Conservation (phyloP, 2,329 filamentous ascomycete genomes). For the Beauveria asiatica region DNA sequence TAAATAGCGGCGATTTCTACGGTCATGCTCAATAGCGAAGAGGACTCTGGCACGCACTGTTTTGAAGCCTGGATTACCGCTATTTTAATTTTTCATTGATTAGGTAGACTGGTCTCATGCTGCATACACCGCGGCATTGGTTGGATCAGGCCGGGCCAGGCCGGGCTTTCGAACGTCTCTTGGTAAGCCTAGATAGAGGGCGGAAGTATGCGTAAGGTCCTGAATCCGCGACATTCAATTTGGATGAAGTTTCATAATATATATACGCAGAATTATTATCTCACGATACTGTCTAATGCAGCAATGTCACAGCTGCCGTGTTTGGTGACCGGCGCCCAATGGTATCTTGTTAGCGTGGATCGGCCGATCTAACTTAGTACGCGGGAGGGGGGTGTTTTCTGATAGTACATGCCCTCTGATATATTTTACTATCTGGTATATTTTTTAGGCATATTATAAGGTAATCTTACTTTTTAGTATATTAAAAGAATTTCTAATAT, state of each 20-base stretch:
- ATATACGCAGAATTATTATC: too few relatives aligned
- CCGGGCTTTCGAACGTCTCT: not conserved
- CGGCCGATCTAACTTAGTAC: too few relatives aligned
- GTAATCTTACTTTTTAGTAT: too few relatives aligned
- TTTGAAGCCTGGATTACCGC: not conserved
- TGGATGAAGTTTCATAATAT: too few relatives aligned
- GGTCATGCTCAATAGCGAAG: constrained; percentile 2
- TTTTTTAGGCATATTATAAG: too few relatives aligned
- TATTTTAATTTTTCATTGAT: not conserved
- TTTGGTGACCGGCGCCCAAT: not conserved
- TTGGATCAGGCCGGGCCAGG: not conserved
- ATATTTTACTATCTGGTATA: too few relatives aligned
- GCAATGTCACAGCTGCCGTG: not conserved
- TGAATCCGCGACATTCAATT: not conserved
- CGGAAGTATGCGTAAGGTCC: not conserved
- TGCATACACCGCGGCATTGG: not conserved
- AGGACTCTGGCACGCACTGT: too few relatives aligned
- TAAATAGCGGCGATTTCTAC: constrained; percentile 20
- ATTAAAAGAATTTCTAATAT: too few relatives aligned
- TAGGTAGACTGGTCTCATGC: not conserved
- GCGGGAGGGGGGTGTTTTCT: too few relatives aligned
- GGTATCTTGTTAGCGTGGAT: not conserved
- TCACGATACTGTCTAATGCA: too few relatives aligned
- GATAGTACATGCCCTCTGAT: too few relatives aligned
- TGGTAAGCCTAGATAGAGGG: not conserved